Conservation (phyloP, 371 early-diverging fungal species). For the Saksenaea oblongispora region DNA sequence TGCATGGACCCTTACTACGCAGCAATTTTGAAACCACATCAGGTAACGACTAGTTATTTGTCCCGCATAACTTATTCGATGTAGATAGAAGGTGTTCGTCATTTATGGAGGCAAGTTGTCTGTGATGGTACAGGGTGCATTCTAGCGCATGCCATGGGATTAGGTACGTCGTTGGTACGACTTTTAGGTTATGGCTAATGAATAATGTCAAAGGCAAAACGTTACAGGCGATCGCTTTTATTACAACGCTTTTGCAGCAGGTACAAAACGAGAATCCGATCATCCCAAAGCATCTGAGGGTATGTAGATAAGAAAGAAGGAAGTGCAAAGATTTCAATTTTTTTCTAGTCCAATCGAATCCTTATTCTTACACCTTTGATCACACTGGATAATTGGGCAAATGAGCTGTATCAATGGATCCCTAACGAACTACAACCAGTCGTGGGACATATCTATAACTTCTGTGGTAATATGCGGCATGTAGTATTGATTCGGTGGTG, state of each 20-base stretch:
- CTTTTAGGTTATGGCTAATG: not conserved
- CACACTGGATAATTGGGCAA: slow-evolving; percentile 75
- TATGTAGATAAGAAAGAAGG: slow-evolving; percentile 4
- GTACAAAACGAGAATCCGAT: slow-evolving; percentile 33
- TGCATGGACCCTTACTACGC: not conserved
- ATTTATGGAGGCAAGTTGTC: slow-evolving; percentile 79
- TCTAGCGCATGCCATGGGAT: slow-evolving; percentile 90
- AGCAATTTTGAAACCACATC: not conserved
- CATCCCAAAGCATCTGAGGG: slow-evolving; percentile 47
- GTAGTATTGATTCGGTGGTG: not conserved
- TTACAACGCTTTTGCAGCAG: slow-evolving; percentile 65
- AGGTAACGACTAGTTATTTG: not conserved
- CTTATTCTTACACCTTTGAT: slow-evolving; percentile 82
- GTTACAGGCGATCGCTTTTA: slow-evolving; percentile 74
- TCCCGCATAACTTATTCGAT: not conserved
- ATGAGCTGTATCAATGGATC: slow-evolving; percentile 74
- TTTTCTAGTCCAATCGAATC: slow-evolving; percentile 56
- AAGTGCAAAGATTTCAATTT: not conserved
- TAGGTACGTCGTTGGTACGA: slow-evolving; percentile 46
- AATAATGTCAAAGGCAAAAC: slow-evolving; percentile 62
- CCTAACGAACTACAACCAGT: slow-evolving; percentile 24
- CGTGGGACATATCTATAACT: slow-evolving; percentile 33
- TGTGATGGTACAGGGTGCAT: slow-evolving; percentile 76
- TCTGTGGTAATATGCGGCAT: slow-evolving; percentile 18
- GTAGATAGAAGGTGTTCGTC: slow-evolving; percentile 72